Evolutionary conservation across 257 asterid species (phyloP).

Genomic region (Forsythia suspensa): DNA sequence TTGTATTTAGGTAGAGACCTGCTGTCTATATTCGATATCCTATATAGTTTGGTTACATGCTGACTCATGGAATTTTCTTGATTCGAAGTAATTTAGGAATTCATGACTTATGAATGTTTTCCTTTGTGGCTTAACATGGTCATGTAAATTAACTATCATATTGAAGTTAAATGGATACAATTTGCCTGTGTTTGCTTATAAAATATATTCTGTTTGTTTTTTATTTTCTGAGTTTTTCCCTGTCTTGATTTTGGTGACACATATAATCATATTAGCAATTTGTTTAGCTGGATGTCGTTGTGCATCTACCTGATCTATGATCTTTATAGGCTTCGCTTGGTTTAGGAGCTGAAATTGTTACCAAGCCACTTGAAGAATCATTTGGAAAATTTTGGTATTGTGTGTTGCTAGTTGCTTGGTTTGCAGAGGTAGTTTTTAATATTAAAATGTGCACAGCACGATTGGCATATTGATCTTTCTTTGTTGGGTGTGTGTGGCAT

Average conservation of each 20-base stretch:
- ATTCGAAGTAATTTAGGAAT: not conserved
- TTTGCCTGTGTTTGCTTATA: not conserved
- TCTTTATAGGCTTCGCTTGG: not conserved
- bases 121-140: not conserved
- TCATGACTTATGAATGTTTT: not conserved
- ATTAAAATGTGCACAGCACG: not conserved
- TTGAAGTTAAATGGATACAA: slow-evolving; percentile 6
- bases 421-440: slow-evolving; percentile 1
- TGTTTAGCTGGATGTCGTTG: not conserved
- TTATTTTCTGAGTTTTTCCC: not conserved
- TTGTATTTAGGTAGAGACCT: slow-evolving; percentile 1
- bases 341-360: not conserved
- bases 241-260: not conserved
- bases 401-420: not conserved
- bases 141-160: not conserved
- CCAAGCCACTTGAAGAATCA: not conserved
- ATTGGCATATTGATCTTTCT: slow-evolving; percentile 3
- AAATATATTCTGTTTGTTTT: not conserved
- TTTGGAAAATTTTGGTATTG: not conserved
- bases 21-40: slow-evolving; percentile 1
- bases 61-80: not conserved
- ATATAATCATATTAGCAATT: not conserved
- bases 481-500: not conserved
- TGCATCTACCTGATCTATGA: not conserved
- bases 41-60: not conserved